phyloP scores from a whole-genome alignment of 2,329 filamentous ascomycete genomes.

The Pseudogymnoascus sp. region DNA sequence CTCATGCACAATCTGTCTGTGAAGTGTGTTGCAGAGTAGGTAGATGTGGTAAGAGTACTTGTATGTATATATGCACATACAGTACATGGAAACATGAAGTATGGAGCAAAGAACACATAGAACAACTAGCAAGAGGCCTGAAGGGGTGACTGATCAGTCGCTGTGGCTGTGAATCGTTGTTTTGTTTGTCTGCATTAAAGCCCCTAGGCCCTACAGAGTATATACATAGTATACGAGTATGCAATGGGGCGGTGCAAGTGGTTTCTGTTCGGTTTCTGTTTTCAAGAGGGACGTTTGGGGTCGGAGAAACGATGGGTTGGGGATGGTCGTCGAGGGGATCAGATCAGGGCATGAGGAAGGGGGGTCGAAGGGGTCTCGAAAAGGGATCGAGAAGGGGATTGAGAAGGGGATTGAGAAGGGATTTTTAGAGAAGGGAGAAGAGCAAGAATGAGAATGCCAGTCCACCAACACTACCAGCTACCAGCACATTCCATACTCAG shows the following conservation, averaged over 20 bases:
- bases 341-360: neutral
- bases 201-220: neutral
- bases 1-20: conserved; percentile 8
- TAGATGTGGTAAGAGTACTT: neutral
- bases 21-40: too few relatives aligned
- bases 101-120: neutral
- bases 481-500: neutral
- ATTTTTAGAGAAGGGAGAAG: neutral
- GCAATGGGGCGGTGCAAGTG: conserved; percentile 3
- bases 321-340: neutral
- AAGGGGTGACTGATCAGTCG: neutral
- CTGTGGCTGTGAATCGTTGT: neutral
- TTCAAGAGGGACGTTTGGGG: neutral
- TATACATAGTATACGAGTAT: neutral
- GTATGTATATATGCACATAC: neutral
- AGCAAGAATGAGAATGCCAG: neutral
- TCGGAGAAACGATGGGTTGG: neutral
- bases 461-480: neutral
- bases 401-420: neutral
- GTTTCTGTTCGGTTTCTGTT: conserved; percentile 11
- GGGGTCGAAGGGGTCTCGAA: neutral
- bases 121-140: neutral
- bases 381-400: neutral
- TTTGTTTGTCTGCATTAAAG: neutral
- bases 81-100: neutral